Conservation (phyloP, 495 filamentous ascomycete species). For the Hypoxylon perforatum region DNA sequence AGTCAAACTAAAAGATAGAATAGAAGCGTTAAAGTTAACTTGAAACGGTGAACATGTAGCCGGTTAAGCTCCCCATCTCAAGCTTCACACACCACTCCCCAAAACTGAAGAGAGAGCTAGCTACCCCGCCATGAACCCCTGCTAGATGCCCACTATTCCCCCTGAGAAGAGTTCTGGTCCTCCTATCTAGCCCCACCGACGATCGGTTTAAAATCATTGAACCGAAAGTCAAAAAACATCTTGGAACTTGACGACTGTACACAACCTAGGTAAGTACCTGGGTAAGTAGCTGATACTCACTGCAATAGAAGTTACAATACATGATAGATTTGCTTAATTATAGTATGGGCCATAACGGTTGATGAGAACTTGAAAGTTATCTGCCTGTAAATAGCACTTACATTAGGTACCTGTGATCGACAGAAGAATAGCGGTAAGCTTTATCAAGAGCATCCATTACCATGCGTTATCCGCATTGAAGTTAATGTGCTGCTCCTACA, state of each 20-base stretch:
- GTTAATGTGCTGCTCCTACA: background rate
- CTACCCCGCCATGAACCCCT: slow-evolving; percentile 39
- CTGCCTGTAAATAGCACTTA: background rate
- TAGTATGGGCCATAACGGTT: too few relatives aligned
- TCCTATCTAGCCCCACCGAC: slow-evolving; percentile 22
- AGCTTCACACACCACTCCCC: slow-evolving; percentile 16
- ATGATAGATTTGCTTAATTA: too few relatives aligned
- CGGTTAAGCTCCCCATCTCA: slow-evolving; percentile 19
- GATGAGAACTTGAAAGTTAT: background rate
- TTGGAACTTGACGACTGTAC: too few relatives aligned
- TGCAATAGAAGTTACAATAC: too few relatives aligned
- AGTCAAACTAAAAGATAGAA: too few relatives aligned
- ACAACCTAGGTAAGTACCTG: too few relatives aligned
- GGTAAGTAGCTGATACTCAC: too few relatives aligned
- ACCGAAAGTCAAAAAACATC: slow-evolving; percentile 4
- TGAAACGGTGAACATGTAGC: slow-evolving; percentile 30
- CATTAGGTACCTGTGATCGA: background rate
- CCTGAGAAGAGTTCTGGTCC: slow-evolving; percentile 26
- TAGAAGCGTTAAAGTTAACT: background rate
- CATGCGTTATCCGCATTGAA: background rate
- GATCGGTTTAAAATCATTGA: slow-evolving; percentile 15
- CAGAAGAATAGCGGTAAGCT: background rate
- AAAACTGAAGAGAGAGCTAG: too few relatives aligned
- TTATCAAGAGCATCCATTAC: background rate
- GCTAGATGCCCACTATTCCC: slow-evolving; percentile 37